Conservation (phyloP, 345 rosid genomes). For the Dipteronia sinensis region DNA sequence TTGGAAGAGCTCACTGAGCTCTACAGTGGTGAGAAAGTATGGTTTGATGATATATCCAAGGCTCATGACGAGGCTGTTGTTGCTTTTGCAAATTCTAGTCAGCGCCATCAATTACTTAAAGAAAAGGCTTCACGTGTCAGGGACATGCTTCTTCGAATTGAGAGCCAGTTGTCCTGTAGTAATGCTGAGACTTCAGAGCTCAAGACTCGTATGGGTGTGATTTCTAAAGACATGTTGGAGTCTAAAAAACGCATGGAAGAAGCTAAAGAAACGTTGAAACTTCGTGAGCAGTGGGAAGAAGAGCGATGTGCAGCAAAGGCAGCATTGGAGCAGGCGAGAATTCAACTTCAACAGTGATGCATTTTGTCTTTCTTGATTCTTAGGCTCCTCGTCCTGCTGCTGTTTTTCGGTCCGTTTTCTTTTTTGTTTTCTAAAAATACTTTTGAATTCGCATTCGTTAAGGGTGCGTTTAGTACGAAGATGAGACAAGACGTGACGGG, state of each 20-base stretch:
- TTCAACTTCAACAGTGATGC: conserved; percentile 15
- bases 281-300: conserved; percentile 19
- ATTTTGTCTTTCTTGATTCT: neutral
- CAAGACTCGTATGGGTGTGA: conserved; percentile 21
- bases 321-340: conserved; percentile 30
- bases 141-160: conserved; percentile 27
- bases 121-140: conserved; percentile 31
- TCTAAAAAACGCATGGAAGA: conserved; percentile 17
- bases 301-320: conserved; percentile 24
- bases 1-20: conserved; percentile 29
- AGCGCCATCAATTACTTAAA: conserved; percentile 20
- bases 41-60: conserved; percentile 32
- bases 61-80: conserved; percentile 29
- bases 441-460: no score
- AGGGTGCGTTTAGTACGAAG: no score
- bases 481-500: no score
- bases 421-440: no score
- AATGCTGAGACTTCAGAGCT: conserved; percentile 38
- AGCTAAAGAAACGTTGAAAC: conserved; percentile 19
- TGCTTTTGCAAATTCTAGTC: conserved; percentile 29
- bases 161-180: conserved; percentile 31
- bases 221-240: conserved; percentile 18
- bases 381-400: no score
- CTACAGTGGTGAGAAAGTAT: conserved; percentile 26
- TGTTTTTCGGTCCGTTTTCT: no score